Evolutionary conservation across 192 early-diverging fungal species (phyloP), one percentile per base, ranked within the genome.

Genomic region (Coemansia sp.): DNA sequence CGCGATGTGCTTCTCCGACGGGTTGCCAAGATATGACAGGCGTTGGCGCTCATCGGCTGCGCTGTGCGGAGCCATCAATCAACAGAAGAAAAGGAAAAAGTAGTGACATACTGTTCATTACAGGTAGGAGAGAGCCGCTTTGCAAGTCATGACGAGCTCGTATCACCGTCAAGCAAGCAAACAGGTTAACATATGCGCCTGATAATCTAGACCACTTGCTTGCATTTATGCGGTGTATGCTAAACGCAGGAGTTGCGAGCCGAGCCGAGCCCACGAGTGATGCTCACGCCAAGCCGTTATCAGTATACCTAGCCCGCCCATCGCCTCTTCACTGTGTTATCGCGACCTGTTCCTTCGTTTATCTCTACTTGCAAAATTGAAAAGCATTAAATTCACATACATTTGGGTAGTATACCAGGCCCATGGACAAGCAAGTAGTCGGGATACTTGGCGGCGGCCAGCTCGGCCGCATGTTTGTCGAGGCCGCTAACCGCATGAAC

Each of bases 401-500:
- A 9, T 5, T 32, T n/a, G 25, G 14, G 27, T 17, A 31, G 2
- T 54, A 54, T 54, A 32, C 27, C 15, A 54, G 29, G 17, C 27
- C 6, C 27, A 80, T 82, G 79, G 79, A 82, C 58, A 59, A 36
- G 35, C 70, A 70, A 29, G 67, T 82, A 37, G 60, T 86, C 22
- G 84, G 84, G 27, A 77, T 93, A 57, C 84, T 90, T 54, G 87
- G 88, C 56, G 94, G 96, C 39, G 98, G 98, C n/a, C 98, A 99
- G 82, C 91, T 99, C 25, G 98, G 98, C 9, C 88, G 97, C 74
- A 99, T 99, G 98, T 84, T 96, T 70, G 86, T 93, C 39, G 98
- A 99, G 76, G 94, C 96, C 12, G 98, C 95, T 3, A 92, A 92
- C 70, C 89, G 96, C 12, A 88, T 99, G 67, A 94, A 94, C 77